Conservation (phyloP, 2,329 filamentous ascomycete genomes). For the Pyrenophora tritici-repentis region DNA sequence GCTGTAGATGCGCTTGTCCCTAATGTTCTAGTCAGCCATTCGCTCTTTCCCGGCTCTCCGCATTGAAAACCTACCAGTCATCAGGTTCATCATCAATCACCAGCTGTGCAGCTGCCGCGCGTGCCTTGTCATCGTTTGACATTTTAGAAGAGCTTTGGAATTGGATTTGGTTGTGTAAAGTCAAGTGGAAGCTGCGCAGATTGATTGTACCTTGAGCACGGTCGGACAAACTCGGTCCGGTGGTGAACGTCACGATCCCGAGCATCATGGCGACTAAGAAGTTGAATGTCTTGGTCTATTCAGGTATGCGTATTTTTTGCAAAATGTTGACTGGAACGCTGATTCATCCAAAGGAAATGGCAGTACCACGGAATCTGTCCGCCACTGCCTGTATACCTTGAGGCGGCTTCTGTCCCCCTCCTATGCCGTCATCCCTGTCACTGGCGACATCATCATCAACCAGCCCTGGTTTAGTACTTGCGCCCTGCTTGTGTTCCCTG, state of each 20-base stretch:
- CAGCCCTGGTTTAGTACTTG: conserved; percentile 91
- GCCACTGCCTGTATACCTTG: conserved; percentile 85
- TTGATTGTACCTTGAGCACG: conserved; percentile 25
- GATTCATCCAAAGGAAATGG: conserved; percentile 67
- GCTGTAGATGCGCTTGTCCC: conserved; percentile 97
- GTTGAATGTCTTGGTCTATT: conserved; percentile 92
- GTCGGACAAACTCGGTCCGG: conserved; percentile 38
- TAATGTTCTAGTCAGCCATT: conserved; percentile 49
- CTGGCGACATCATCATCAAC: conserved; percentile 76
- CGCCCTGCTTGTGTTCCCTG: conserved; percentile 87
- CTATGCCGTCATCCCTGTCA: conserved; percentile 90
- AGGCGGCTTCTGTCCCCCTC: conserved; percentile 84
- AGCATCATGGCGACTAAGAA: conserved; percentile 66
- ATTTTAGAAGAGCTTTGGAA: conserved; percentile 45
- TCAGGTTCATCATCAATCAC: conserved; percentile 86
- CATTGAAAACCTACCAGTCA: conserved; percentile 73
- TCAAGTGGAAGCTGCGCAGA: conserved; percentile 10
- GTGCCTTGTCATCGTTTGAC: conserved; percentile 61
- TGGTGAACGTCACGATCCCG: conserved; percentile 26
- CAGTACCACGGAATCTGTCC: conserved; percentile 84
- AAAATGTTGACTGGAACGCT: background rate
- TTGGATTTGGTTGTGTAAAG: conserved; percentile 4
- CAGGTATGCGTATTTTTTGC: conserved; percentile 60
- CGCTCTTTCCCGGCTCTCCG: conserved; percentile 8
- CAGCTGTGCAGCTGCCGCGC: conserved; percentile 40